Evolutionary conservation across 2,329 filamentous ascomycete species (phyloP).

Genomic region (Monosporascus sp.): DNA sequence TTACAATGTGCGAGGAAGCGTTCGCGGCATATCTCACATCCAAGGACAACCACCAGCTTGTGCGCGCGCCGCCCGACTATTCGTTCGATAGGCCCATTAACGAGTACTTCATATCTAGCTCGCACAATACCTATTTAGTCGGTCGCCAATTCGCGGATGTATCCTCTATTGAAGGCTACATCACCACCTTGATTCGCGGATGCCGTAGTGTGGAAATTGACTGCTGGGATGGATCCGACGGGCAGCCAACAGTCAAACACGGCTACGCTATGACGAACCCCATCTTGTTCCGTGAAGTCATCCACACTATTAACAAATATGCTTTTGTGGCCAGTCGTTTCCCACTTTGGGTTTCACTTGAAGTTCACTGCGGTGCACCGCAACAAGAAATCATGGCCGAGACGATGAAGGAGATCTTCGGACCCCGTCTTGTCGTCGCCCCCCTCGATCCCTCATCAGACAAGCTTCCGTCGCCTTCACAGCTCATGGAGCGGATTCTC

Average conservation of each 20-base stretch:
- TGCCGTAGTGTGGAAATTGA: conserved; percentile 97
- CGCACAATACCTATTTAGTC: conserved; percentile 94
- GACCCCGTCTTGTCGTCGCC: conserved; percentile 69
- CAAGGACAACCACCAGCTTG: conserved; percentile 63
- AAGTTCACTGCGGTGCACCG: conserved; percentile 81
- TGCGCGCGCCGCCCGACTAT: conserved; percentile 54
- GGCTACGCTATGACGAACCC: conserved; percentile 83
- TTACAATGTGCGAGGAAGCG: conserved; percentile 69
- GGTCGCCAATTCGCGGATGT: conserved; percentile 85
- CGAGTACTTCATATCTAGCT: conserved; percentile 97
- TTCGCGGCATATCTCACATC: conserved; percentile 77
- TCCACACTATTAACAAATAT: conserved; percentile 90
- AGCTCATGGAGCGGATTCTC: conserved; percentile 76
- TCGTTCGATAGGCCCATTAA: conserved; percentile 79
- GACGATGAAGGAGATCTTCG: conserved; percentile 82
- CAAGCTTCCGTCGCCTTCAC: conserved; percentile 76
- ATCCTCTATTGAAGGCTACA: conserved; percentile 93
- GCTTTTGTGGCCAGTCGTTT: conserved; percentile 85
- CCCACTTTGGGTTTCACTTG: conserved; percentile 88
- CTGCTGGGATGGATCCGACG: conserved; percentile 92
- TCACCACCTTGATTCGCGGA: conserved; percentile 77
- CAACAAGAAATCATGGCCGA: conserved; percentile 87
- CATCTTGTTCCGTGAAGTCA: conserved; percentile 85
- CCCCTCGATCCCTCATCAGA: conserved; percentile 64
- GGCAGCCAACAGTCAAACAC: conserved; percentile 84